Evolutionary conservation across 192 early-diverging fungal species (phyloP).

Genomic region (Gigaspora rosea): DNA sequence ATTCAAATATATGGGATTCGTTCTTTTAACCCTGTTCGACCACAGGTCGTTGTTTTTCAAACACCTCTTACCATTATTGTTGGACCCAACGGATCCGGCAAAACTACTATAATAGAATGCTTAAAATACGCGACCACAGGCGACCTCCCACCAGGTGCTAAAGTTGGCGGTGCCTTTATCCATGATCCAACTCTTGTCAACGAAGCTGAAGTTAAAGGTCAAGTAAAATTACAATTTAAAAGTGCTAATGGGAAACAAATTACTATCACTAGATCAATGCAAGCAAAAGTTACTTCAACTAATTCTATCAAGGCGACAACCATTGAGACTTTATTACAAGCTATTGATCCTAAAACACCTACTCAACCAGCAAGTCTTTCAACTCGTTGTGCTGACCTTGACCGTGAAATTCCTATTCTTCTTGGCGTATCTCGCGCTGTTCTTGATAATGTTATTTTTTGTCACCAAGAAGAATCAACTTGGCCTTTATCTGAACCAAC

Average conservation of each 20-base stretch:
- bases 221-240: conserved; percentile 84
- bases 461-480: conserved; percentile 97
- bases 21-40: conserved; percentile 80
- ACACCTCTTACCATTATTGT: conserved; percentile 93
- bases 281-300: conserved; percentile 67
- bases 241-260: conserved; percentile 73
- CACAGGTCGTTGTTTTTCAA: conserved; percentile 79
- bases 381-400: conserved; percentile 81
- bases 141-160: conserved; percentile 83
- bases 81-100: conserved; percentile 95
- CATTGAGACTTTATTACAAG: conserved; percentile 76
- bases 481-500: conserved; percentile 94
- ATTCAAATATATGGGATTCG: conserved; percentile 85
- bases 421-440: conserved; percentile 91
- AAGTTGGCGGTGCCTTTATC: conserved; percentile 83
- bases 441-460: conserved; percentile 97
- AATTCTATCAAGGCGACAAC: conserved; percentile 58
- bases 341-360: conserved; percentile 51
- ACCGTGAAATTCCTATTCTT: conserved; percentile 79
- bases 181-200: conserved; percentile 87
- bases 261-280: conserved; percentile 76
- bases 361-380: conserved; percentile 71
- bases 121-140: conserved; percentile 96
- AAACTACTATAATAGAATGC: conserved; percentile 98
- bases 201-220: conserved; percentile 83